These are phyloP conservation scores for Glonium stellatum DNA, from an alignment of 495 filamentous ascomycete genomes.

Conservation along the genomic window DNA sequence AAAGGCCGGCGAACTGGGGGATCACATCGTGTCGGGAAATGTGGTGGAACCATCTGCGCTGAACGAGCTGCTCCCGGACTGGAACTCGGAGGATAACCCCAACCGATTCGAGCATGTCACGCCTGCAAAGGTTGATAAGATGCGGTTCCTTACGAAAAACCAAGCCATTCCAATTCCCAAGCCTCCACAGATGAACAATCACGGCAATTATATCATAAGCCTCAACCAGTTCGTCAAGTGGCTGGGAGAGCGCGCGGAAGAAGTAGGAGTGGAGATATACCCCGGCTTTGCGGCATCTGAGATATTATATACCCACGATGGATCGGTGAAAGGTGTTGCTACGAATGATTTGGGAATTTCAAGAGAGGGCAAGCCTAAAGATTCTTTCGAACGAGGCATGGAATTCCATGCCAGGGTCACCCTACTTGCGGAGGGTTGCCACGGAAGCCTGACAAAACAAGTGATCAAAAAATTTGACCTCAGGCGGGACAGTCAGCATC, in stretches of 20 bases:
- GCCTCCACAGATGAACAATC: conserved; percentile 96
- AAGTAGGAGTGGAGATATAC: conserved; percentile 96
- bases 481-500: conserved; percentile 77
- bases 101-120: conserved; percentile 78
- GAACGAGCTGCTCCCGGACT: conserved; percentile 88
- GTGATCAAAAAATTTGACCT: conserved; percentile 93
- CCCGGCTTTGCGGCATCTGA: conserved; percentile 93
- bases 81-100: conserved; percentile 80
- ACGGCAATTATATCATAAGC: conserved; percentile 96
- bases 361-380: conserved; percentile 75
- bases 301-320: conserved; percentile 78
- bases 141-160: conserved; percentile 91
- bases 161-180: conserved; percentile 70
- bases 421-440: conserved; percentile 92
- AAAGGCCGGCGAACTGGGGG: conserved; percentile 91
- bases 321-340: conserved; percentile 86
- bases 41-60: conserved; percentile 87
- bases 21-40: conserved; percentile 92
- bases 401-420: conserved; percentile 94
- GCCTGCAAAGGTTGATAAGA: conserved; percentile 71
- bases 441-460: conserved; percentile 93
- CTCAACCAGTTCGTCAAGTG: conserved; percentile 91
- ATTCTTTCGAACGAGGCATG: conserved; percentile 94
- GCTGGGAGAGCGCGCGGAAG: conserved; percentile 90
- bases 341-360: conserved; percentile 89